phyloP scores from a whole-genome alignment of 169 alveolate genomes.

The Eimeria sp. region DNA sequence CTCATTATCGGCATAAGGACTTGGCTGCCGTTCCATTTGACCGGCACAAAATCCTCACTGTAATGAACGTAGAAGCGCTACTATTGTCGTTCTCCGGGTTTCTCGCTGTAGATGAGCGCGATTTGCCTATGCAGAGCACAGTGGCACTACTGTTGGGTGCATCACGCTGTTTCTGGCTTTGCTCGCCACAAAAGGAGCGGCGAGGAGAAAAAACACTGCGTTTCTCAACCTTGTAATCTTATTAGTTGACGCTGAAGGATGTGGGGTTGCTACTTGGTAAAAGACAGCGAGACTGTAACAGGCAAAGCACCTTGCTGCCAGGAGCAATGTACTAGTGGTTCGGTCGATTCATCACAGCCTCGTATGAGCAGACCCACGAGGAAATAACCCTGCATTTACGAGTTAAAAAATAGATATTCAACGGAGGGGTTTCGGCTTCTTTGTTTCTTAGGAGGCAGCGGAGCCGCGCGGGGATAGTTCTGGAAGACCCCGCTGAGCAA shows the following conservation, averaged over 20 bases:
- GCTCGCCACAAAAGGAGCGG: not conserved
- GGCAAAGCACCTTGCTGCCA: not conserved
- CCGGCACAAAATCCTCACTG: not conserved
- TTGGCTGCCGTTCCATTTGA: not conserved
- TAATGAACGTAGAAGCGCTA: not conserved
- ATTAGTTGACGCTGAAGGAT: not conserved
- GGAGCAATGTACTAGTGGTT: not conserved
- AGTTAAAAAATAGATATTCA: not conserved
- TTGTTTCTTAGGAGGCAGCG: not conserved
- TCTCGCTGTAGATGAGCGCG: not conserved
- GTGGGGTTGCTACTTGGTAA: not conserved
- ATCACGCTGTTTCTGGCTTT: not conserved
- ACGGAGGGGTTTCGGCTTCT: not conserved
- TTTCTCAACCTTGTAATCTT: not conserved
- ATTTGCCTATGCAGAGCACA: not conserved
- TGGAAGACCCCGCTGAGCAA: not conserved
- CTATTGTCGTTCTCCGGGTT: not conserved
- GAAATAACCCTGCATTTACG: not conserved
- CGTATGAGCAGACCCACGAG: not conserved
- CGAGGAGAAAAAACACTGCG: not conserved
- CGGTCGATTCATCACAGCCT: not conserved
- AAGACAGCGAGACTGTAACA: not conserved
- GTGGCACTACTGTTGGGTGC: not conserved
- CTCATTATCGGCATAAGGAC: not conserved
- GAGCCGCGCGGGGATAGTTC: not conserved